These are phyloP conservation scores for Cryphonectria nitschkei DNA, from an alignment of 2,329 filamentous ascomycete genomes.

Conservation along the genomic window DNA sequence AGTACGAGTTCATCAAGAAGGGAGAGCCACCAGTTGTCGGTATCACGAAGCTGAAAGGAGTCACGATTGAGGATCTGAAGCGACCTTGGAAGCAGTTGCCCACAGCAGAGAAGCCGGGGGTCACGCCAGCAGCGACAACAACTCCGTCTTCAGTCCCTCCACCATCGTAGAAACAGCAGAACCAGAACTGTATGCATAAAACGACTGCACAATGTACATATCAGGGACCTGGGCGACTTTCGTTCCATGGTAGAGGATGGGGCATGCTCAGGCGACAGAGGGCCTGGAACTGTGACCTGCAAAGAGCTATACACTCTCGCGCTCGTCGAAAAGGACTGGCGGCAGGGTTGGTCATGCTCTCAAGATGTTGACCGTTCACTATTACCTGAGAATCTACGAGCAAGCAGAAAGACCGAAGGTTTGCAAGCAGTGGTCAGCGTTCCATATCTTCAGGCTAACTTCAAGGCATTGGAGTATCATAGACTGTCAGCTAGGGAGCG, in stretches of 20 bases:
- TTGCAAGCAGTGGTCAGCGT: not conserved
- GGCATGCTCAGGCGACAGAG: not conserved
- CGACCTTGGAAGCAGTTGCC: constrained; percentile 72
- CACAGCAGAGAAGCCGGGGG: constrained; percentile 43
- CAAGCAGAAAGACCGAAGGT: not conserved
- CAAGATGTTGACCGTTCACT: not conserved
- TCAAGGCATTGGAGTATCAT: not conserved
- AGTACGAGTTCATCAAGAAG: constrained; percentile 93
- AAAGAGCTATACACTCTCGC: not conserved
- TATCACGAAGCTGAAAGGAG: constrained; percentile 79
- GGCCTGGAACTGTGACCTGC: not conserved
- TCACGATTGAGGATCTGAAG: constrained; percentile 84
- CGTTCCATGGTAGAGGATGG: not conserved
- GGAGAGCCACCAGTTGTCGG: constrained; percentile 89
- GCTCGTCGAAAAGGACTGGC: not conserved
- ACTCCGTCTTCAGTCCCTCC: constrained; percentile 40
- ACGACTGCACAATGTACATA: constrained; percentile 20
- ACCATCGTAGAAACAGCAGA: constrained; percentile 38
- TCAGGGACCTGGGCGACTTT: not conserved
- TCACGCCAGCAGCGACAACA: constrained; percentile 37
- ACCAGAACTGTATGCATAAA: constrained; percentile 29
- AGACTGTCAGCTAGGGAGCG: not conserved
- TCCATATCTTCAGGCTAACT: not conserved
- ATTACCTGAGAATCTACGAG: not conserved
- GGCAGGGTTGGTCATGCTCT: not conserved